Evolutionary conservation across 2,329 filamentous ascomycete genomes (phyloP).

Genomic region (Colletotrichum cuscutae): DNA sequence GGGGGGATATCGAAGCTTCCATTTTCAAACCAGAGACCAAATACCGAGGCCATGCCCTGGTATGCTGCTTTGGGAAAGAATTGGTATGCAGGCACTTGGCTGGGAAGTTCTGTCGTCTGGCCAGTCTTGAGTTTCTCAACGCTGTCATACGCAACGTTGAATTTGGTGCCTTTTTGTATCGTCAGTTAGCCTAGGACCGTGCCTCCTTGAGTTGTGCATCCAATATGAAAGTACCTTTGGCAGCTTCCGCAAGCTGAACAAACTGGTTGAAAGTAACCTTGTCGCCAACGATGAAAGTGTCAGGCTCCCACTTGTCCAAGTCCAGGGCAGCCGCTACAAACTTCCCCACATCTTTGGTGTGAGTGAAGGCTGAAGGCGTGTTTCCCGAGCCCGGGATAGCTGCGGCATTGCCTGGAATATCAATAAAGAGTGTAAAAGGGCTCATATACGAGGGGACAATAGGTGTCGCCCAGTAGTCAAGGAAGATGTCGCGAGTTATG

Average conservation of each 20-base stretch:
- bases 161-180: conserved; percentile 40
- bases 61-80: conserved; percentile 40
- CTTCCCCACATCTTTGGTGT: conserved; percentile 58
- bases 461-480: conserved; percentile 57
- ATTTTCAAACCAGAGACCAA: conserved; percentile 39
- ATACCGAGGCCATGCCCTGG: conserved; percentile 37
- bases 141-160: conserved; percentile 47
- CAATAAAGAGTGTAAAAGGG: conserved; percentile 52
- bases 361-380: conserved; percentile 56
- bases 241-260: conserved; percentile 48
- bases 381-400: conserved; percentile 61
- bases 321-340: conserved; percentile 55
- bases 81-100: conserved; percentile 38
- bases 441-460: conserved; percentile 49
- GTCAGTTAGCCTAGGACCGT: neutral
- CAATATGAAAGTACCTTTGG: conserved; percentile 43
- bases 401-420: conserved; percentile 55
- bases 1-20: conserved; percentile 36
- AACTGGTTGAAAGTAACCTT: conserved; percentile 56
- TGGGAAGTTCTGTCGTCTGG: conserved; percentile 46
- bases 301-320: conserved; percentile 55
- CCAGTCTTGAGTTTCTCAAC: conserved; percentile 46
- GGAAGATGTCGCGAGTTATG: too few species aligned
- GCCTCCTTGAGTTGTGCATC: too few species aligned
- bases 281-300: conserved; percentile 50